These are phyloP conservation scores for Cordia subcordata DNA, from an alignment of 257 asterid species.

Conservation along the genomic window DNA sequence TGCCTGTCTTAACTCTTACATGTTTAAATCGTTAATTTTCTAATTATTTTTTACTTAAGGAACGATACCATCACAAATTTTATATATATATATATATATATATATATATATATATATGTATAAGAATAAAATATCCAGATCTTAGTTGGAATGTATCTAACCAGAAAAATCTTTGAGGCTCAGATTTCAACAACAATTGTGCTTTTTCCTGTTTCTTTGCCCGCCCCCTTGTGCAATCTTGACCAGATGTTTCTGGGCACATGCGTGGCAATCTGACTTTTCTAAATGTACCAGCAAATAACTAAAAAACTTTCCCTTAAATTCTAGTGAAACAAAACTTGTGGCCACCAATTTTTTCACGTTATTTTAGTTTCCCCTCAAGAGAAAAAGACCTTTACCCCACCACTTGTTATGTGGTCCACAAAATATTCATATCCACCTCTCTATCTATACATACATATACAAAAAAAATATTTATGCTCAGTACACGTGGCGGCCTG, in stretches of 20 bases:
- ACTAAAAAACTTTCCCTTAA: background rate
- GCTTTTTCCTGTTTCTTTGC: no score
- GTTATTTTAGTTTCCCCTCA: slow-evolving; percentile 4
- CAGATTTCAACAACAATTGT: no score
- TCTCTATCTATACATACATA: background rate
- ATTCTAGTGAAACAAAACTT: background rate
- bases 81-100: no score
- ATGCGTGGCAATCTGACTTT: background rate
- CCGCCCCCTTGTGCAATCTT: background rate
- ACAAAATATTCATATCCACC: slow-evolving; percentile 9
- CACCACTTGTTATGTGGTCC: slow-evolving; percentile 31
- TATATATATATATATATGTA: no score
- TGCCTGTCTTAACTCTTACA: no score
- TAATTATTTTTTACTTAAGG: no score
- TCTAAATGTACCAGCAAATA: background rate
- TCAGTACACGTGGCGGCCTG: background rate
- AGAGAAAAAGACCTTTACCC: background rate
- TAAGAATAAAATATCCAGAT: no score
- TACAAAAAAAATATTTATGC: background rate
- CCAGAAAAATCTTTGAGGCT: no score
- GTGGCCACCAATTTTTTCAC: slow-evolving; percentile 31
- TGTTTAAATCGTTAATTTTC: no score
- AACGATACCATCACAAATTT: no score
- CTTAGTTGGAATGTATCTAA: no score
- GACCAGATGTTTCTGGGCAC: background rate